Base-by-base conservation (phyloP, 1,284 basidiomycete genomes). In the Retiboletus flavoniger region DNA sequence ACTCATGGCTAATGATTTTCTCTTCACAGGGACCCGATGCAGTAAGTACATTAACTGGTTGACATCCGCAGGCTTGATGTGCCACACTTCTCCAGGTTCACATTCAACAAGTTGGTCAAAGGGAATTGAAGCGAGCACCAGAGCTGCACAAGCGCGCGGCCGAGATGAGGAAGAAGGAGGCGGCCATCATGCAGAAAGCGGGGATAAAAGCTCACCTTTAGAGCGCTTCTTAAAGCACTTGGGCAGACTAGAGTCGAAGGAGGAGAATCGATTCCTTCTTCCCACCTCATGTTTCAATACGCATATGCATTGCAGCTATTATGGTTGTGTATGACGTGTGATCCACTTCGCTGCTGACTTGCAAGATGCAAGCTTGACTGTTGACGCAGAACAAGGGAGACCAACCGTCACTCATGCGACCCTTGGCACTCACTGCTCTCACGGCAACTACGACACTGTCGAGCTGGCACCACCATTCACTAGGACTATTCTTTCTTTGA, bases 101-200 rank as follows among this genome's bases (percentile, higher is more conserved):
- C 72, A 87, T 95, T 49, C 93, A 95, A 72, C 95, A 98, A 74
- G 89, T 97, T 49, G 95, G 93, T 10, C 90, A 90, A 70, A 76
- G 85, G 45, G 94, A 97, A 72, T 74, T 95, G 57, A 88, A 82
- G 72, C 82, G 91, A 42, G 89, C 82, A 1, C 77, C 79, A 2
- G 76, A 60, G 8, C 69, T 93, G 28, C 75, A 71, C 24, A 75
- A 80, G 65, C 82, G 79, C 55, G 73, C 78, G 5, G 75, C 73
- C 7, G 82, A 82, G 55, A 67, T 80, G 42, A 80, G 79, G 68
- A 77, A 78, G 72, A 86, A 77, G 70, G 86, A 91, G 68, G 77
- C 72, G 26, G 75, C 69, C 10, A 65, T 90, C 48, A 72, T 88
- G 60, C 75, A 80, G 53, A 83, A 78, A 62, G 78, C 81, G 55